These are phyloP conservation scores for Xylaria sp. DNA, from an alignment of 2,329 filamentous ascomycete genomes.

Conservation along the genomic window DNA sequence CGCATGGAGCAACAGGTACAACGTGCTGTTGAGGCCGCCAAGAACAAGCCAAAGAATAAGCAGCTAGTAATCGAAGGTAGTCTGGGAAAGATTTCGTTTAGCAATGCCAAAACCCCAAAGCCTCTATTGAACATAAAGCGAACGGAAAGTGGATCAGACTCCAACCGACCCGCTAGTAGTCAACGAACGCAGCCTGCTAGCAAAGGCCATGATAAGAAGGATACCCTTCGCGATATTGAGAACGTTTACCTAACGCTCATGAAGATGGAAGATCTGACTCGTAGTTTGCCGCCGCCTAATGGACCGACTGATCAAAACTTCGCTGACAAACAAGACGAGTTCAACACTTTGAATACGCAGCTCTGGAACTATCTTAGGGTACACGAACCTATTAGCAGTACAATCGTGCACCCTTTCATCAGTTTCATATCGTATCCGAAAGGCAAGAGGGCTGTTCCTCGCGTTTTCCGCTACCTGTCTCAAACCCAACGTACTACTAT, in stretches of 20 bases:
- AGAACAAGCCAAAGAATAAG: conserved; percentile 97
- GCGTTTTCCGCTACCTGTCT: conserved; percentile 92
- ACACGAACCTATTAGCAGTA: conserved; percentile 85
- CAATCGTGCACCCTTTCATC: conserved; percentile 90
- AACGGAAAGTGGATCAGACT: conserved; percentile 72
- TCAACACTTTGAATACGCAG: conserved; percentile 82
- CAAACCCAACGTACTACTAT: conserved; percentile 94
- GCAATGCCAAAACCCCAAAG: conserved; percentile 97
- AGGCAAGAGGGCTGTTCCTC: conserved; percentile 94
- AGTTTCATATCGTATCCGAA: conserved; percentile 94
- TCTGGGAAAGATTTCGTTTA: conserved; percentile 97
- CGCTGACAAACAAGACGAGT: conserved; percentile 80
- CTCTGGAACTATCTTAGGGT: conserved; percentile 92
- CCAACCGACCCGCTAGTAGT: conserved; percentile 61
- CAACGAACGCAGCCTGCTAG: conserved; percentile 51
- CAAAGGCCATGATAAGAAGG: conserved; percentile 77
- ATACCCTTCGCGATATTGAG: conserved; percentile 86
- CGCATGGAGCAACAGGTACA: conserved; percentile 99
- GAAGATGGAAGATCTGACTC: conserved; percentile 92
- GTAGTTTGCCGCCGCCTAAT: conserved; percentile 75
- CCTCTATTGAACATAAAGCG: conserved; percentile 96
- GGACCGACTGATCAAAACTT: conserved; percentile 73
- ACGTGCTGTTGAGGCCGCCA: conserved; percentile 94
- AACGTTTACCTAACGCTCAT: conserved; percentile 88
- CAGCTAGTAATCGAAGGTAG: conserved; percentile 96